These are phyloP conservation scores for Ephemerocybe angulata DNA, from an alignment of 768 basidiomycete species.

Conservation along the genomic window DNA sequence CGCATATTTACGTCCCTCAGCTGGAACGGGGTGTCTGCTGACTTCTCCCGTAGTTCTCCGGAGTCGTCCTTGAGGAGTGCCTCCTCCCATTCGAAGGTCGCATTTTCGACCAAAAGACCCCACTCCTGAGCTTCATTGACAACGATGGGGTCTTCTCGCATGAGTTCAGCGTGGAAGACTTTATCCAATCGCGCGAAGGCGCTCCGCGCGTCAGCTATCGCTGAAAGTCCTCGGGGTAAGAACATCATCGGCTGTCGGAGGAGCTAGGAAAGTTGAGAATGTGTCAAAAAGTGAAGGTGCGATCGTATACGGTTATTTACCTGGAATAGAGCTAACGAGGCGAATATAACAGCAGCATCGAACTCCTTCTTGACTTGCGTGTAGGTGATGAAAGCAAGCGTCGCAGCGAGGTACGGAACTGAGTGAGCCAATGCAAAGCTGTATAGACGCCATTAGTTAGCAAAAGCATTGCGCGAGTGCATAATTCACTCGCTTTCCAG, in stretches of 20 bases:
- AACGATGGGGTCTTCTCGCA: conserved; percentile 35
- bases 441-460: conserved; percentile 14
- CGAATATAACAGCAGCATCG: conserved; percentile 66
- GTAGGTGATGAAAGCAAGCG: conserved; percentile 65
- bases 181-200: conserved; percentile 49
- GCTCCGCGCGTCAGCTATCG: conserved; percentile 61
- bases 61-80: conserved; percentile 9
- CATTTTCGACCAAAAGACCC: conserved; percentile 50
- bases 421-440: conserved; percentile 55
- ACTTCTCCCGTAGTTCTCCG: background rate
- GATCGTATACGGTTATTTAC: too few species aligned
- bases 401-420: conserved; percentile 61
- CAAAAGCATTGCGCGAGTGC: background rate
- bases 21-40: conserved; percentile 39
- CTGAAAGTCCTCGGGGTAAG: conserved; percentile 57
- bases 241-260: conserved; percentile 70
- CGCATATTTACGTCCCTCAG: conserved; percentile 48
- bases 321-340: conserved; percentile 60
- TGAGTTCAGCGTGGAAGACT: conserved; percentile 55
- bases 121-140: conserved; percentile 43
- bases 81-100: conserved; percentile 63
- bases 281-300: too few species aligned
- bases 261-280: conserved; percentile 33
- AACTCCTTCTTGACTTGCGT: conserved; percentile 50
- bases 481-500: conserved; percentile 47